A percentile compares a stretch with the other conserved stretches of the same genome.
Evolutionary conservation across 805 yeast species (phyloP).

Genomic region (Saturnispora zaruensis): DNA sequence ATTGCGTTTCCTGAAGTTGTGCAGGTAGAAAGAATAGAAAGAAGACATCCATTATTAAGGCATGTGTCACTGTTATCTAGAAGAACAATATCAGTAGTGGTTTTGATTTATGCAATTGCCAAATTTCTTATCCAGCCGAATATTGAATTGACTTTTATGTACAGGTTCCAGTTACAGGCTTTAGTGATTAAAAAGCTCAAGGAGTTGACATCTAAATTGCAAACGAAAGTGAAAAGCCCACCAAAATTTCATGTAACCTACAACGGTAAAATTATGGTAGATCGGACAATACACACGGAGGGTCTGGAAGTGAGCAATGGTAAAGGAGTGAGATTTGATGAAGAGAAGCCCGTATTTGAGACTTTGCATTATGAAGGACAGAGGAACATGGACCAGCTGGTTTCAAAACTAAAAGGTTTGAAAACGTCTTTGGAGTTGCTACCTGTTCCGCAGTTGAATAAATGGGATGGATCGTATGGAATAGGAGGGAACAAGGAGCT

Average conservation of each 20-base stretch:
- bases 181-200: constrained; percentile 24
- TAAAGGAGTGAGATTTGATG: constrained; percentile 22
- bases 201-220: constrained; percentile 22
- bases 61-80: constrained; percentile 27
- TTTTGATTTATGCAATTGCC: constrained; percentile 26
- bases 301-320: constrained; percentile 13
- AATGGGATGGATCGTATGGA: constrained; percentile 10
- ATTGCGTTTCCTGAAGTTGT: constrained; percentile 30
- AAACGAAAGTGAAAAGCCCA: constrained; percentile 25
- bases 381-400: constrained; percentile 14
- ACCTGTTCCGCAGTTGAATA: constrained; percentile 21
- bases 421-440: constrained; percentile 23
- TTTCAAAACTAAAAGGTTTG: constrained; percentile 24
- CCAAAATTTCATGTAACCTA: constrained; percentile 37
- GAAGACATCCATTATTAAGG: constrained; percentile 21
- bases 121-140: constrained; percentile 34
- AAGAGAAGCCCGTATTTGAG: constrained; percentile 6
- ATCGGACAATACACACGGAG: constrained; percentile 26
- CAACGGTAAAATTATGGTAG: constrained; percentile 31
- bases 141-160: constrained; percentile 30
- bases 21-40: constrained; percentile 5
- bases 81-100: constrained; percentile 29
- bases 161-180: constrained; percentile 30
- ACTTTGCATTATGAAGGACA: constrained; percentile 12
- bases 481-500: constrained; percentile 21